Evolutionary conservation across 2,329 filamentous ascomycete genomes (phyloP), one percentile per base, ranked within the genome.

Genomic region (Passalora sequoiae): DNA sequence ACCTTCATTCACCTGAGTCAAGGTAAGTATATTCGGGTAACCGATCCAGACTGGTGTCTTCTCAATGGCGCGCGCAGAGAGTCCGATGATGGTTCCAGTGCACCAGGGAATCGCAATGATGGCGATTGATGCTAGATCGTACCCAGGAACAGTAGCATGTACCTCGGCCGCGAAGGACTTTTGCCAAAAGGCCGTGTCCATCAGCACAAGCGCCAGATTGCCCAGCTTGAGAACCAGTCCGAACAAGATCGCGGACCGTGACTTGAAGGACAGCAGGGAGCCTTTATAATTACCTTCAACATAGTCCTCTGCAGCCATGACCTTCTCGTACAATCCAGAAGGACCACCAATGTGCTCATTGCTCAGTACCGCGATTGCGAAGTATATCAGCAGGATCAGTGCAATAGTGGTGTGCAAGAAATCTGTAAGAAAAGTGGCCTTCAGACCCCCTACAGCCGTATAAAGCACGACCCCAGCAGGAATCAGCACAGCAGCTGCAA

Each of bases 171-270:
- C 71, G 47, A 75, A 75, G 0, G 67, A 69, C 57, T 76, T 75
- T 43, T 74, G 71, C 70, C 71, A 76, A 56, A 75, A 76, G 1
- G 67, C 72, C 3, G 71, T 75, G 49, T 75, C 69, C 70, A 75
- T 74, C 4, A 73, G 61, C 0, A 75, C 72, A 0, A 73, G 61
- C 6, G 69, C 71, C 13, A 74, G 56, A 40, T 74, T 75, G 10
- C 70, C 72, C 33, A 75, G 69, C 42, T 72, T 73, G 8, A 73
- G 59, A 21, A 73, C 67, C 4, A 75, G 46, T 0, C 68, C 69
- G 56, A 68, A 74, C n/a, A 60, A 49, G 9, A 60, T 50, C 6
- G 58, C 54, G 53, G 22, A 12, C 58, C 43, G 67, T 0, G 70
- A 73, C 44, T 74, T 74, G 59, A 75, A 69, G 0, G 71, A 72